These are phyloP conservation scores for Neobulgaria alba DNA, from an alignment of 2,329 filamentous ascomycete genomes.

Conservation along the genomic window DNA sequence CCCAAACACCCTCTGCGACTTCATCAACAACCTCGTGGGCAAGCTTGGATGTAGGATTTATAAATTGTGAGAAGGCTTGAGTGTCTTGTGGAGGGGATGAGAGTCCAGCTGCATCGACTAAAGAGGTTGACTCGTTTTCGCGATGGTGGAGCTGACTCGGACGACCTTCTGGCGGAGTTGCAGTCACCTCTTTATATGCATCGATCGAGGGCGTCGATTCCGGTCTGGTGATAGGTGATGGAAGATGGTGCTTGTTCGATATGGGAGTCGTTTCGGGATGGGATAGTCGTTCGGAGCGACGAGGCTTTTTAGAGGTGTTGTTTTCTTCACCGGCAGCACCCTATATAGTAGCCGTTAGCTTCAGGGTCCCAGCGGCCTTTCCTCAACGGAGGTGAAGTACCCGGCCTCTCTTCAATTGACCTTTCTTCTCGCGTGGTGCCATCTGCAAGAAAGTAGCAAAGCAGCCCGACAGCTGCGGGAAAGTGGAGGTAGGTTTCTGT, in stretches of 20 bases:
- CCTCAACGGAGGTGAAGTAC: conserved; percentile 47
- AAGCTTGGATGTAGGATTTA: conserved; percentile 62
- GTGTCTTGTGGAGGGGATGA: conserved; percentile 65
- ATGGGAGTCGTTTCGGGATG: conserved; percentile 47
- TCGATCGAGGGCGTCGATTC: conserved; percentile 52
- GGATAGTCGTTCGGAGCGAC: conserved; percentile 66
- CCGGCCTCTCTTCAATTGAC: conserved; percentile 73
- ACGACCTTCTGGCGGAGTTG: conserved; percentile 56
- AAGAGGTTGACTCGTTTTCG: conserved; percentile 33
- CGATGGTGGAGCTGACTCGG: conserved; percentile 43
- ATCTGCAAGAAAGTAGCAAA: conserved; percentile 14
- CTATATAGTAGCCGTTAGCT: conserved; percentile 19
- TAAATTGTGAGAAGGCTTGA: conserved; percentile 72
- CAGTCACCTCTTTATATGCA: conserved; percentile 58
- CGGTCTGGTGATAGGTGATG: conserved; percentile 69
- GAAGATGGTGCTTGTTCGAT: conserved; percentile 59
- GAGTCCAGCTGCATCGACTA: conserved; percentile 23
- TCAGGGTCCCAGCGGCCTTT: no score
- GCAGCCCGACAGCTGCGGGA: no score
- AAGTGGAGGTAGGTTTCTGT: no score
- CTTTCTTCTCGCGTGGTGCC: conserved; percentile 60
- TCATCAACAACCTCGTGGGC: conserved; percentile 82
- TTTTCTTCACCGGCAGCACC: conserved; percentile 20
- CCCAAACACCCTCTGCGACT: conserved; percentile 72
- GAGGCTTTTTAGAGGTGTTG: conserved; percentile 63